These are phyloP conservation scores for Rosa multiflora DNA, from an alignment of 306 rosid species.

Conservation along the genomic window DNA sequence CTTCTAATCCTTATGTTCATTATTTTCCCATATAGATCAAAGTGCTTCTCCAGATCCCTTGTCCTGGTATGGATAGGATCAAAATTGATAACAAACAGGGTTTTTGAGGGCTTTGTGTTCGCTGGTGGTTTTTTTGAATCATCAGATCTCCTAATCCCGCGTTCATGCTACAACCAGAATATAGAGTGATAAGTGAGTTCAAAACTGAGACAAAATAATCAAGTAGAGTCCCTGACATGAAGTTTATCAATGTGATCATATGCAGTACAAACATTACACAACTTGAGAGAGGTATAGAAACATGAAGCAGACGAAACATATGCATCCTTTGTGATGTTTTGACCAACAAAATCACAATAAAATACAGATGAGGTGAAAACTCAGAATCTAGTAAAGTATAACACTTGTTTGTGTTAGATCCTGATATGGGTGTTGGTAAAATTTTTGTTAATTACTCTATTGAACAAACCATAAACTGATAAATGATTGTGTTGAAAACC, in stretches of 20 bases:
- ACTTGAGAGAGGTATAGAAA: slow-evolving; percentile 5
- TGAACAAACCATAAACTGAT: not conserved
- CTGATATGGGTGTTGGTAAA: not conserved
- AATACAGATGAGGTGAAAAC: not conserved
- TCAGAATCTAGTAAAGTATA: not conserved
- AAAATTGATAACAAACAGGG: slow-evolving; percentile 79
- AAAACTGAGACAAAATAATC: slow-evolving; percentile 17
- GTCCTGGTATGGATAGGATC: slow-evolving; percentile 80
- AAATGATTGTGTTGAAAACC: not conserved
- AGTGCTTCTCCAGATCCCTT: slow-evolving; percentile 84
- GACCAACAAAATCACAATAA: slow-evolving; percentile 10
- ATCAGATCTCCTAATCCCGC: slow-evolving; percentile 60
- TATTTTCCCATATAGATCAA: slow-evolving; percentile 71
- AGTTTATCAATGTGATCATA: slow-evolving; percentile 5
- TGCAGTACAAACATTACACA: not conserved
- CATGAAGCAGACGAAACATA: slow-evolving; percentile 18
- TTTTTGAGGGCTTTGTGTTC: slow-evolving; percentile 60
- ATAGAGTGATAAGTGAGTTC: slow-evolving; percentile 11
- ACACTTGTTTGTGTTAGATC: not conserved
- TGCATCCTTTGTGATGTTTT: slow-evolving; percentile 11
- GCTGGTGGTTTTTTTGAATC: slow-evolving; percentile 64
- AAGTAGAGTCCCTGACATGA: slow-evolving; percentile 10
- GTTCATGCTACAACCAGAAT: slow-evolving; percentile 66
- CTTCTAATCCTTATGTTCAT: slow-evolving; percentile 74
- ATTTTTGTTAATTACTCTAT: not conserved